Evolutionary conservation across 768 basidiomycete species (phyloP).

Genomic region (Leccinum boreale): DNA sequence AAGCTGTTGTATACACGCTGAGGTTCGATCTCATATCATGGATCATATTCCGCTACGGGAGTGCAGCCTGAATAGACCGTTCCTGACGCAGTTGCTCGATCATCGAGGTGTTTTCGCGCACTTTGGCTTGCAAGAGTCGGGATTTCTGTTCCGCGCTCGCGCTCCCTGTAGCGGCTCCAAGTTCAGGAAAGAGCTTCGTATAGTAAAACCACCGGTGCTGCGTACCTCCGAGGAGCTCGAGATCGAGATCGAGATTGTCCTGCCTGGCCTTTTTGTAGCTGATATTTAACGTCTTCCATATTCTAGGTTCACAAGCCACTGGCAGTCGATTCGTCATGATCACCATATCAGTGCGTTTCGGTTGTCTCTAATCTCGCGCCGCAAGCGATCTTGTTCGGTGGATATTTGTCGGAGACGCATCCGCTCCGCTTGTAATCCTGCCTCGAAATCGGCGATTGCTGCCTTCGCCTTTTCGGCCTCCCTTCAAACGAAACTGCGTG

Average conservation of each 20-base stretch:
- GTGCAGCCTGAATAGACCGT: too few species aligned
- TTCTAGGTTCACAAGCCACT: slow-evolving; percentile 44
- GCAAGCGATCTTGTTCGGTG: slow-evolving; percentile 57
- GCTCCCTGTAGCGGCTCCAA: slow-evolving; percentile 42
- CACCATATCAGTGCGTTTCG: slow-evolving; percentile 71
- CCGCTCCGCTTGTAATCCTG: slow-evolving; percentile 46
- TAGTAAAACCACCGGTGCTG: not conserved
- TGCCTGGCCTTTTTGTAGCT: slow-evolving; percentile 67
- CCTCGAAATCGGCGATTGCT: slow-evolving; percentile 66
- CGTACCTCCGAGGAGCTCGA: slow-evolving; percentile 69
- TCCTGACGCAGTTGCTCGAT: too few species aligned
- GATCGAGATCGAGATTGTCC: slow-evolving; percentile 72
- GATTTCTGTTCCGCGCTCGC: slow-evolving; percentile 70
- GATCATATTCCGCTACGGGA: too few species aligned
- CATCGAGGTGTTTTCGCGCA: slow-evolving; percentile 63
- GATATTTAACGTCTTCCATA: slow-evolving; percentile 71
- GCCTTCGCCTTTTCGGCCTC: slow-evolving; percentile 67
- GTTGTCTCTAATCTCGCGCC: slow-evolving; percentile 67
- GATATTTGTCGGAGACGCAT: slow-evolving; percentile 56
- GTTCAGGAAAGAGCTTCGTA: not conserved
- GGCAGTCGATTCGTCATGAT: slow-evolving; percentile 2
- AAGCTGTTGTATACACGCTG: too few species aligned
- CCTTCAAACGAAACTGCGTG: slow-evolving; percentile 38
- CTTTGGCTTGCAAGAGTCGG: slow-evolving; percentile 63
- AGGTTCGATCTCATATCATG: too few species aligned